Base-by-base conservation (phyloP, 1,284 basidiomycete species). In the Leccinum variabile region DNA sequence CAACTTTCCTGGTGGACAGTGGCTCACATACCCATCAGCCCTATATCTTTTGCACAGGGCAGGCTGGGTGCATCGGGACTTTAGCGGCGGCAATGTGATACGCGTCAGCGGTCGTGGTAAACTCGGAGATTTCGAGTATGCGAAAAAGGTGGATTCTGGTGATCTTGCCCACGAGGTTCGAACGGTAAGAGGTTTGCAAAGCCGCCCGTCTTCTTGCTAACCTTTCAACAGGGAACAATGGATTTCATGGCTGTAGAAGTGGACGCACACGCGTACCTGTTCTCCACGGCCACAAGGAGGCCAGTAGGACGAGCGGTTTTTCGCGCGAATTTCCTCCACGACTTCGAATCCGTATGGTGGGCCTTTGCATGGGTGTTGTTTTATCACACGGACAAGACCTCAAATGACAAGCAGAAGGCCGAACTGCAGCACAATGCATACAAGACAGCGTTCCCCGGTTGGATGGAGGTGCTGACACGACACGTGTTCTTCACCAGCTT, bases 291-390 rank as follows among this genome's bases (percentile, higher is more conserved):
- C 18, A 22, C 18, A 22, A 22, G 18, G 18, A 22, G 18, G 18
- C 18, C 18, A 22, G 18, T 22, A 22, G 18, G 18, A 22, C 18
- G 18, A 22, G 18, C 49, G 3, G 14, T 28, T n/a, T 52, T 52
- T 30, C 14, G 28, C 9, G 30, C 9, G 50, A 67, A 67, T 25
- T 14, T 18, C 8, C 32, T 60, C 0, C 65, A 62, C 5, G 60
- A 68, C 39, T 28, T 68, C 3, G 54, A 67, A 53, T 68, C 61
- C 8, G 4, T 3, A 1, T 67, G 61, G 65, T 66, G 67, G 61
- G n/a, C 37, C 2, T 6, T 22, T 3, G 56, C 44, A 9, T 67
- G 67, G 67, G 16, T 61, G 11, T 3, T 65, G 0, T 52, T 66
- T 53, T 13, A 37, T 9, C 5, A 66, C 16, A 54, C 44, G 1